These are phyloP conservation scores for Aspergillus sclerotioniger DNA, from an alignment of 495 filamentous ascomycete genomes.

Conservation along the genomic window DNA sequence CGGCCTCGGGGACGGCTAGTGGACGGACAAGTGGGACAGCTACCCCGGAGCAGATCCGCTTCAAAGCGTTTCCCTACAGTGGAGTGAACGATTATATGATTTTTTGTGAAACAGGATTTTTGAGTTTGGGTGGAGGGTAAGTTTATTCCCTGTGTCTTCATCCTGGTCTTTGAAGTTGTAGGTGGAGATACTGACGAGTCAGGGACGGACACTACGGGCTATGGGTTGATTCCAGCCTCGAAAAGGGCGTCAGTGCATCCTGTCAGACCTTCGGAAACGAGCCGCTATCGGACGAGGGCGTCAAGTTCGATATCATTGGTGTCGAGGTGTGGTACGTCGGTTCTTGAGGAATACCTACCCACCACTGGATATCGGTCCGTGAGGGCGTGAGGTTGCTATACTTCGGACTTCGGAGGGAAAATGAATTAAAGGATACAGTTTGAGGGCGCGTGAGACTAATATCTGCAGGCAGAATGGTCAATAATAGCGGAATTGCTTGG, in stretches of 20 bases:
- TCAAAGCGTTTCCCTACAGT: constrained; percentile 96
- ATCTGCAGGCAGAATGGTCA: constrained; percentile 7
- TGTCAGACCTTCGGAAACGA: constrained; percentile 96
- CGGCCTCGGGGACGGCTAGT: constrained; percentile 20
- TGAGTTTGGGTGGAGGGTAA: constrained; percentile 81
- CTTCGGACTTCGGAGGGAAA: background rate
- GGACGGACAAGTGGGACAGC: constrained; percentile 35
- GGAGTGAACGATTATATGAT: constrained; percentile 97
- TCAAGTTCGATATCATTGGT: constrained; percentile 87
- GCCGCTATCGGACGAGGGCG: constrained; percentile 87
- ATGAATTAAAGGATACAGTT: background rate
- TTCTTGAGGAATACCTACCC: constrained; percentile 16
- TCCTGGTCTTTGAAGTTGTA: no score
- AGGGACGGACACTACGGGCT: constrained; percentile 88
- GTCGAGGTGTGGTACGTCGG: constrained; percentile 90
- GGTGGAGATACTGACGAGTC: constrained; percentile 6
- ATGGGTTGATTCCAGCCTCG: constrained; percentile 88
- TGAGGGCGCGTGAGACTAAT: background rate
- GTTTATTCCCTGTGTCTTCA: constrained; percentile 21
- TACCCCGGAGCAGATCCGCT: constrained; percentile 69
- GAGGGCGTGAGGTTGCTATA: background rate
- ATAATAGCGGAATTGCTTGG: background rate
- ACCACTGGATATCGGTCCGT: background rate
- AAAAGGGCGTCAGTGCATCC: constrained; percentile 74
- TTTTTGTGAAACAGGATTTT: constrained; percentile 80